Base-by-base conservation (phyloP, 2,329 filamentous ascomycete genomes). In the Diaporthe citriasiana region DNA sequence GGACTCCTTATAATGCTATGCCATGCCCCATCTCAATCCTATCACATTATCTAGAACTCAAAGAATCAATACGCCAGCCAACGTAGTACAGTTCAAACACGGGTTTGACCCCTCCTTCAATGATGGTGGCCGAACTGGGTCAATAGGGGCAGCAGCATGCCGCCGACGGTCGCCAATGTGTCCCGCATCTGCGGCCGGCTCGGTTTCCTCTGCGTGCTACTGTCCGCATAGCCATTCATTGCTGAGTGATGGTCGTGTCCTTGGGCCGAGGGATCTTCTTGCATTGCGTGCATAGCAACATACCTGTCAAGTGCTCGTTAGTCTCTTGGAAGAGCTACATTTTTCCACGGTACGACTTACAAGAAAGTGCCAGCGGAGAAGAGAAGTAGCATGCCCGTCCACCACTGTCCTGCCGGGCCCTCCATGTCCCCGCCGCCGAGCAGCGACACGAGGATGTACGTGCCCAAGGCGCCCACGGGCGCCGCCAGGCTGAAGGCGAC, bases 241-340 rank as follows among this genome's bases (percentile, higher is more conserved):
- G 81, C 79, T 0, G 82, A 78, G 69, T 85, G 83, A 73, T 89
- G 85, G n/a, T 90, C 86, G 76, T 91, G 87, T 69, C 85, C 83
- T 40, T 88, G 84, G 2, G 84, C 81, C 12, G 83, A 82, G 69
- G 87, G 85, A 30, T 92, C 90, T 79, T 98, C 95, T 81, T 97
- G 94, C 95, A 98, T 98, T 0, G 95, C 95, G 81, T 99, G 97
- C 95, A 98, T 98, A 0, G 97, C 97, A 56, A 99, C 97, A 80
- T 98, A 98, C 78, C 95, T 97, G 76, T 19, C 65, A 13, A 22
- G 22, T 17, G 6, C 4, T n/a, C 6, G 22, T 75, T 27, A 75
- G 72, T 56, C 50, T 30, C 25, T n/a, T 51, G 4, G 4, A 4
- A 35, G 13, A 25, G 25, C 22, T 6, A 25, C 13, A n/a, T 6